Evolutionary conservation across 108 stramenopile genomes (phyloP), one percentile per base, ranked within the genome.

Genomic region (Nitzschia inconspicua): DNA sequence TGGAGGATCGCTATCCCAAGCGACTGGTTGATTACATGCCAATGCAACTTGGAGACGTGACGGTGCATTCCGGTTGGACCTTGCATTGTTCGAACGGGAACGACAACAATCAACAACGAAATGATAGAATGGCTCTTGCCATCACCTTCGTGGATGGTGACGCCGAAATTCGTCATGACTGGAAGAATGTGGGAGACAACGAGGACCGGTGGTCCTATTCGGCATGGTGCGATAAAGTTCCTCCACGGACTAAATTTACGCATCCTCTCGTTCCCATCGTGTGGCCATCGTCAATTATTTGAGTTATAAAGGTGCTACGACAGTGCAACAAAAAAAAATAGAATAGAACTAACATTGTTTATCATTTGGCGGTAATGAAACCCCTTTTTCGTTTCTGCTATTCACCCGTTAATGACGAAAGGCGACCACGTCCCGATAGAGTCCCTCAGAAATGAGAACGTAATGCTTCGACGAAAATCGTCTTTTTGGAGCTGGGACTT

Each of bases 1-100:
- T 86, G 23, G 92, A 86, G 28, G 32, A 72, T 22, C 72, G 85
- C 31, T 86, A 84, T 50, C 52, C 42, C 9, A 59, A 66, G 35
- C 55, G 66, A n/a, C 31, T 59, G 9, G 63, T 66, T 4, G 59
- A 89, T 57, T 81, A 93, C 54, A 88, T 89, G 86, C 92, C 88
- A 42, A 18, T 93, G 60, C 48, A 63, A 20, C 23, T 88, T 3
- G 88, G 88, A 20, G 85, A 86, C 58, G 70, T 86, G 13, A 94
- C 89, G 1, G 85, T 83, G 20, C 92, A 94, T 47, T 75, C 78
- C 32, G 92, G 92, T 0, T 94, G 88, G 88, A 88, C 87, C 4
- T 47, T 94, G 25, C 92, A 94, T 52, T 86, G 88, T 65, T 83
- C 92, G 4, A 73, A 85, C 62, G 80, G 66, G 14, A 83, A 76